phyloP scores from a whole-genome alignment of 176 grass and related monocot species.

The Tillandsia fasciculata region DNA sequence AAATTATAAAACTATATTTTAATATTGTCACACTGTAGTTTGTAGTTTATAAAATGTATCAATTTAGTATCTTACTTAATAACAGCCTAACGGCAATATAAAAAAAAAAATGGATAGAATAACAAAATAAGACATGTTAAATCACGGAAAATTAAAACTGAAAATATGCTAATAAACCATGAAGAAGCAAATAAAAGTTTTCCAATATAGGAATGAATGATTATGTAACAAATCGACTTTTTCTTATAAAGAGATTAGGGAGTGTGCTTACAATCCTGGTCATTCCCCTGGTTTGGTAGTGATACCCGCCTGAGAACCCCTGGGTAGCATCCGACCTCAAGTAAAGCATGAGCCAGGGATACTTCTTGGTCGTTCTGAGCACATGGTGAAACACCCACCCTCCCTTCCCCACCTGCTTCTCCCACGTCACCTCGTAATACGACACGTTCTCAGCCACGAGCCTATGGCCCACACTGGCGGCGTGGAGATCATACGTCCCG shows the following conservation, averaged over 20 bases:
- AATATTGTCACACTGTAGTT: no score
- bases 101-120: no score
- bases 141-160: no score
- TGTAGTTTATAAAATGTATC: no score
- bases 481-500: slow-evolving; percentile 69
- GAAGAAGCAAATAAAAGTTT: no score
- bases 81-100: no score
- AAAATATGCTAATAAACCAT: no score
- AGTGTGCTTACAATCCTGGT: slow-evolving; percentile 55
- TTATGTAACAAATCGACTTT: no score
- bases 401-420: slow-evolving; percentile 41
- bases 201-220: no score
- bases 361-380: slow-evolving; percentile 53
- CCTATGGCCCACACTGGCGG: neutral
- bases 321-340: slow-evolving; percentile 72
- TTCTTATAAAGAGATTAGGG: neutral
- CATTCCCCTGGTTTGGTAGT: slow-evolving; percentile 95
- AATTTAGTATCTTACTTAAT: no score
- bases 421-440: slow-evolving; percentile 69
- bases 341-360: slow-evolving; percentile 97
- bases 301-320: slow-evolving; percentile 85
- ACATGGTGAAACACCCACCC: slow-evolving; percentile 82
- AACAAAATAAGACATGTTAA: no score
- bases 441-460: slow-evolving; percentile 14
- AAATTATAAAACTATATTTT: no score